Conservation (phyloP, 2,329 filamentous ascomycete species). For the Orbilia quercus region DNA sequence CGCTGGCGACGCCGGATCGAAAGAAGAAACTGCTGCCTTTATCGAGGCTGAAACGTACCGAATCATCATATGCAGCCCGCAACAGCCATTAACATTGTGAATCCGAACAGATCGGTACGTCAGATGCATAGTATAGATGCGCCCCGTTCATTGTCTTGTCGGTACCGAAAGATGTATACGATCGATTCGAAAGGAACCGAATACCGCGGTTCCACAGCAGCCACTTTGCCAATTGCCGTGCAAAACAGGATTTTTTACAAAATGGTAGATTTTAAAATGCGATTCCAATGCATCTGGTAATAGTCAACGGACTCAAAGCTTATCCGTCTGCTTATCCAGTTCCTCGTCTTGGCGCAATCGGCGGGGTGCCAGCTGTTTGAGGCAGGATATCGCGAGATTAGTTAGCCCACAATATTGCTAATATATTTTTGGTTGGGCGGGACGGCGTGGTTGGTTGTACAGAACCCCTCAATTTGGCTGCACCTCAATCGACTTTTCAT, state of each 20-base stretch:
- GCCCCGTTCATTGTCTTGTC: neutral
- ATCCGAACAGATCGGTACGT: neutral
- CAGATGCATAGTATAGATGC: no score
- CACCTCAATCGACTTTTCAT: slow-evolving; percentile 18
- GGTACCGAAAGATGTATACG: neutral
- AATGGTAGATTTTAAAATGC: no score
- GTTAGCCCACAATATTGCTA: slow-evolving; percentile 15
- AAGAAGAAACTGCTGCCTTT: neutral
- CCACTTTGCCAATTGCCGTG: no score
- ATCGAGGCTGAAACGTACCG: neutral
- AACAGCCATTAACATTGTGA: neutral
- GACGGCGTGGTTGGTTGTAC: neutral
- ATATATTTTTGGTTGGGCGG: slow-evolving; percentile 26
- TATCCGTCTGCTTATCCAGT: slow-evolving; percentile 18
- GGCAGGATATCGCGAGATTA: slow-evolving; percentile 53
- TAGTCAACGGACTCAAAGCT: slow-evolving; percentile 21
- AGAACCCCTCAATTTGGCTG: slow-evolving; percentile 25
- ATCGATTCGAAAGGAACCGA: no score
- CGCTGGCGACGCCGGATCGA: no score
- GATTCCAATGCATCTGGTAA: no score
- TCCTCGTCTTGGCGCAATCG: slow-evolving; percentile 15
- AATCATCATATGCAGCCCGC: slow-evolving; percentile 1
- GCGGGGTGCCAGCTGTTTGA: slow-evolving; percentile 39
- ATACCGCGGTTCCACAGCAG: neutral
- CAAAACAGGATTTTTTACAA: no score